Conservation (phyloP, 768 basidiomycete species). For the Xerocomus brunneocitrinus region DNA sequence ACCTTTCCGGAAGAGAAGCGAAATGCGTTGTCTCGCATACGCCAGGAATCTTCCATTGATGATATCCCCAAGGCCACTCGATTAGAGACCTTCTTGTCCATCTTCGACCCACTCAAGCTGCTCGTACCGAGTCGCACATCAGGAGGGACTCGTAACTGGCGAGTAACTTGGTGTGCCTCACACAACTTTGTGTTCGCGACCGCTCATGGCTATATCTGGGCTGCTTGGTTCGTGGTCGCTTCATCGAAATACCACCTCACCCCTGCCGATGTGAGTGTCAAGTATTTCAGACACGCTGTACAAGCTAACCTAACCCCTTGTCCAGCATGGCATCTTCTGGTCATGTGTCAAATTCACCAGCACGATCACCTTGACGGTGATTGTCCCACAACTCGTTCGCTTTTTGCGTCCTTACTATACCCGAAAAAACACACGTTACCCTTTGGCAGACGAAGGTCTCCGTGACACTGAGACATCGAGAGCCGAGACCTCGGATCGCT, state of each 20-base stretch:
- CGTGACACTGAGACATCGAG: not conserved
- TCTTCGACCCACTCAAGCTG: slow-evolving; percentile 24
- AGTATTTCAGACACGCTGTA: not conserved
- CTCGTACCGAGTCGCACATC: slow-evolving; percentile 16
- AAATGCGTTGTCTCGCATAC: slow-evolving; percentile 10
- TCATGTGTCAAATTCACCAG: slow-evolving; percentile 13
- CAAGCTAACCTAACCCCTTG: not conserved
- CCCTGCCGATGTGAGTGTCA: slow-evolving; percentile 21
- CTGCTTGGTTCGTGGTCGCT: slow-evolving; percentile 20
- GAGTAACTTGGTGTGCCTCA: slow-evolving; percentile 26
- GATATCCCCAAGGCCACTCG: not conserved
- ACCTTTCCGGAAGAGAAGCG: slow-evolving; percentile 26
- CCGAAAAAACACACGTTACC: not conserved
- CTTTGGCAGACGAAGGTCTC: not conserved
- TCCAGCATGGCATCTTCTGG: slow-evolving; percentile 28
- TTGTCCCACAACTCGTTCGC: slow-evolving; percentile 22
- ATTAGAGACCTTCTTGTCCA: not conserved
- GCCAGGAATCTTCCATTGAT: not conserved
- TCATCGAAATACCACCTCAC: slow-evolving; percentile 27
- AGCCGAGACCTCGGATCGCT: slow-evolving; percentile 19
- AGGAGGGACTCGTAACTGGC: slow-evolving; percentile 25
- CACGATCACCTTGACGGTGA: slow-evolving; percentile 15
- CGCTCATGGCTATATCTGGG: slow-evolving; percentile 11
- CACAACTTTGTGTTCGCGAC: slow-evolving; percentile 23
- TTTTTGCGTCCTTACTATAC: slow-evolving; percentile 25